Evolutionary conservation across 1,284 basidiomycete genomes (phyloP).

Genomic region (Ganoderma meredithae): DNA sequence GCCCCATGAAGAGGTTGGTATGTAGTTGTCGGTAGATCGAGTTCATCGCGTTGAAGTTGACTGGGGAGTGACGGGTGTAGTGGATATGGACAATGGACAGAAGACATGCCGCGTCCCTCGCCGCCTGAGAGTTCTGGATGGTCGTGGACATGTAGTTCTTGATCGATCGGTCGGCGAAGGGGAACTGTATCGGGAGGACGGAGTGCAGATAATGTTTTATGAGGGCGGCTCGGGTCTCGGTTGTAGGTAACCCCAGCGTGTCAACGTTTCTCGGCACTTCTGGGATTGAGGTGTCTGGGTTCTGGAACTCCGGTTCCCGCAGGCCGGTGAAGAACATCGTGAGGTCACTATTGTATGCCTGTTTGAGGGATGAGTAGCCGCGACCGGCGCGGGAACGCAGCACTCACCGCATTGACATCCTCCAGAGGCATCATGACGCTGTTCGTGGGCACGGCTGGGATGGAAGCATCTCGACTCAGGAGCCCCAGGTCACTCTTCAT

Average conservation of each 20-base stretch:
- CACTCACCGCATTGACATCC: neutral
- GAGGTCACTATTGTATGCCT: slow-evolving; percentile 36
- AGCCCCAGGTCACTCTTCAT: no score
- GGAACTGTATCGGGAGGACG: slow-evolving; percentile 71
- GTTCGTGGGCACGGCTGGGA: no score
- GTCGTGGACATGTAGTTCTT: slow-evolving; percentile 52
- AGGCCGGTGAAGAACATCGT: slow-evolving; percentile 36
- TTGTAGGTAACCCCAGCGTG: slow-evolving; percentile 37
- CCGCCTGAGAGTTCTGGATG: slow-evolving; percentile 50
- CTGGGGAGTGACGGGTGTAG: slow-evolving; percentile 37
- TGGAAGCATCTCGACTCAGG: no score
- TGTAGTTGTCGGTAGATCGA: slow-evolving; percentile 45
- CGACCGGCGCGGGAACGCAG: neutral
- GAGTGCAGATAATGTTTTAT: slow-evolving; percentile 53
- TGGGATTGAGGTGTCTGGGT: slow-evolving; percentile 28
- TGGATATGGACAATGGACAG: slow-evolving; percentile 60
- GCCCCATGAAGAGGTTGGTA: slow-evolving; percentile 36
- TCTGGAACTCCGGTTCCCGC: slow-evolving; percentile 20
- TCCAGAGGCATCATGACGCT: no score
- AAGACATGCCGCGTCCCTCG: slow-evolving; percentile 63
- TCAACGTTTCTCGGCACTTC: slow-evolving; percentile 33
- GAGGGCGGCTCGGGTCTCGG: slow-evolving; percentile 41
- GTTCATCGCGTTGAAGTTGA: slow-evolving; percentile 31
- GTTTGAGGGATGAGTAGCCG: slow-evolving; percentile 31
- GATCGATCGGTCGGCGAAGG: slow-evolving; percentile 61